Evolutionary conservation across 2,329 filamentous ascomycete genomes (phyloP).

Genomic region (Sporothrix euskadiensis): DNA sequence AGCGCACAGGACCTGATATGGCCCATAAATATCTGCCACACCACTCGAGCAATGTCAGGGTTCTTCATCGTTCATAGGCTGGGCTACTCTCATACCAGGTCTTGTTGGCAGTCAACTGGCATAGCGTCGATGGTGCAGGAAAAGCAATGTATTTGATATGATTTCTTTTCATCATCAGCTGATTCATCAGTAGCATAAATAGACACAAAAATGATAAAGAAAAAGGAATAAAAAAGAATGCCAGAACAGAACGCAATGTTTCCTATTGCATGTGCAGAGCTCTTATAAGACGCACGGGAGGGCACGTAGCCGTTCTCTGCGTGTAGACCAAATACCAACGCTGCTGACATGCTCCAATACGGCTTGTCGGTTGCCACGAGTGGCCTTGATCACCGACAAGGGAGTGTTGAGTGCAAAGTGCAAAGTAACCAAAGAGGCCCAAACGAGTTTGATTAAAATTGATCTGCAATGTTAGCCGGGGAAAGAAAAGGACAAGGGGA

Average conservation of each 20-base stretch:
- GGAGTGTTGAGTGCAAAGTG: neutral
- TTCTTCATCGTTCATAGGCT: neutral
- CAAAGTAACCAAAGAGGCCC: neutral
- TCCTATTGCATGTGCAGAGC: neutral
- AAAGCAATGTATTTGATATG: neutral
- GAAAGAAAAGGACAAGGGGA: neutral
- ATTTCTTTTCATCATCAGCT: conserved; percentile 17
- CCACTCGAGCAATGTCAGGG: too few relatives aligned
- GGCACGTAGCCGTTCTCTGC: neutral
- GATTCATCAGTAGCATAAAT: conserved; percentile 13
- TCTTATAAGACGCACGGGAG: neutral
- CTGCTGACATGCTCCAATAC: neutral
- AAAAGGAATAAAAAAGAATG: neutral
- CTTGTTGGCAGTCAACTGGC: neutral
- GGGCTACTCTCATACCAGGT: neutral
- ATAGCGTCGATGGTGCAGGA: neutral
- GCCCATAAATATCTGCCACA: too few relatives aligned
- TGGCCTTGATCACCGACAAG: neutral
- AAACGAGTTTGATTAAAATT: conserved; percentile 16
- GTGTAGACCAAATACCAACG: neutral
- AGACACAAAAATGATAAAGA: conserved; percentile 17
- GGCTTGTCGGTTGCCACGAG: neutral
- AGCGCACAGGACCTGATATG: too few relatives aligned
- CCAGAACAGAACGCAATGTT: conserved; percentile 5
- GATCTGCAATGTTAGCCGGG: conserved; percentile 22